Conservation (phyloP, 73 alveolate genomes). For the Effrenium voratum region DNA sequence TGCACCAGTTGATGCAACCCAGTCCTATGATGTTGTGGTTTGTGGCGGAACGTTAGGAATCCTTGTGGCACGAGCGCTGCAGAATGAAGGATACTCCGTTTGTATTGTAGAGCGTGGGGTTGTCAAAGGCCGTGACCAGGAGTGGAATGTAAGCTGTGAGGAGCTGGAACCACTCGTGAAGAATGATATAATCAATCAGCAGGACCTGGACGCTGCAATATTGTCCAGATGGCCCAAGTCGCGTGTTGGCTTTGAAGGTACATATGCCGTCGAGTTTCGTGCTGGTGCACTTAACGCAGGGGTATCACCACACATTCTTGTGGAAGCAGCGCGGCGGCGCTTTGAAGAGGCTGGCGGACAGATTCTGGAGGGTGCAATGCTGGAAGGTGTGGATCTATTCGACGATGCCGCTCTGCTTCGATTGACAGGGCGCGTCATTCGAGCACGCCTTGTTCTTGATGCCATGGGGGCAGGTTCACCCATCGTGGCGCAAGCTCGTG, state of each 20-base stretch:
- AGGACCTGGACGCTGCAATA: constrained; percentile 22
- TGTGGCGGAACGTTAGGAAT: constrained; percentile 88
- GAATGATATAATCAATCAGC: neutral
- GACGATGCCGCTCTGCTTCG: constrained; percentile 39
- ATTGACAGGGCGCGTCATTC: neutral
- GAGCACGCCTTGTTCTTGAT: constrained; percentile 64
- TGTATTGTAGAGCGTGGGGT: constrained; percentile 83
- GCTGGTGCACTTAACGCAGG: constrained; percentile 89
- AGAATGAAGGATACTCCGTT: constrained; percentile 71
- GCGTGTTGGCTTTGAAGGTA: constrained; percentile 77
- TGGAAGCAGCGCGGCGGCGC: constrained; percentile 39
- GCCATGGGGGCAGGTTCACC: constrained; percentile 93
- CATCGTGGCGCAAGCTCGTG: constrained; percentile 58
- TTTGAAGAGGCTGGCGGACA: constrained; percentile 59
- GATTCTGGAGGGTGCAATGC: constrained; percentile 25
- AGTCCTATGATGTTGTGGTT: constrained; percentile 61
- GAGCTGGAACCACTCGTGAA: constrained; percentile 45
- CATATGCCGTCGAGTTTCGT: constrained; percentile 11
- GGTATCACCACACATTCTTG: constrained; percentile 20
- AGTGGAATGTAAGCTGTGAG: constrained; percentile 66
- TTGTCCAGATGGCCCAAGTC: constrained; percentile 67
- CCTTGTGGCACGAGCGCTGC: constrained; percentile 56
- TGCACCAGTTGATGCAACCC: neutral
- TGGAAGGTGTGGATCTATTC: constrained; percentile 39
- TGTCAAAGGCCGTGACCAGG: constrained; percentile 79